Evolutionary conservation across 352 stramenopile species (phyloP), one percentile per base, ranked within the genome.

Genomic region (Aphanomyces stellatus): DNA sequence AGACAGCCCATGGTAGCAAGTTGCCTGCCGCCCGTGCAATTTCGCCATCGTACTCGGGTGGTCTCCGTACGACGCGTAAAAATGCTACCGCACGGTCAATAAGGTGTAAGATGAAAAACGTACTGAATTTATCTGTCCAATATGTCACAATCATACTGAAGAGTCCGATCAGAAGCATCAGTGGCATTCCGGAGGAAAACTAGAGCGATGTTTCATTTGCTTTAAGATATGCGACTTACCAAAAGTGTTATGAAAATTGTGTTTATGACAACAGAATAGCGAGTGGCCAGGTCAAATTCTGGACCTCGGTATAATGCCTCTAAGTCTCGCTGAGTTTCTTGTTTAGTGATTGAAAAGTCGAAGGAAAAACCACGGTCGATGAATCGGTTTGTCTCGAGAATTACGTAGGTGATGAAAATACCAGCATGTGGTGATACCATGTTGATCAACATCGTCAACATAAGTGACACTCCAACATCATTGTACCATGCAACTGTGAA

Each of bases 71-170:
- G 35, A 90, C 82, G 0, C 82, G 85, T 59, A 93, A 74, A 63
- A 93, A 93, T 3, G 77, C 77, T 84, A 59, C n/a, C n/a, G n/a
- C n/a, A n/a, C n/a, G n/a, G 1, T 48, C 33, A 61, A 22, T 34
- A 19, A 69, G 1, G 28, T 31, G 11, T n/a, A 27, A n/a, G 43
- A 24, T 11, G 40, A 40, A 17, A 40, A 22, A 72, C 78, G 65
- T 79, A 93, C 84, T 93, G 75, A 91, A 88, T 77, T 93, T 93
- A 71, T 93, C 85, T 5, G 85, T 82, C 85, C 85, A 93, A 68
- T 90, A 93, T 19, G 82, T 91, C 73, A 86, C 79, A 27, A 91
- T 69, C 72, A 91, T 89, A 24, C 80, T 74, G 3, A 81, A 65
- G 49, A 91, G 84, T 0, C 85, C 85, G 6, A 91, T 81, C 51